Base-by-base conservation (phyloP, 225 moss, liverwort and hornwort genomes). In the Climacium dendroides region DNA sequence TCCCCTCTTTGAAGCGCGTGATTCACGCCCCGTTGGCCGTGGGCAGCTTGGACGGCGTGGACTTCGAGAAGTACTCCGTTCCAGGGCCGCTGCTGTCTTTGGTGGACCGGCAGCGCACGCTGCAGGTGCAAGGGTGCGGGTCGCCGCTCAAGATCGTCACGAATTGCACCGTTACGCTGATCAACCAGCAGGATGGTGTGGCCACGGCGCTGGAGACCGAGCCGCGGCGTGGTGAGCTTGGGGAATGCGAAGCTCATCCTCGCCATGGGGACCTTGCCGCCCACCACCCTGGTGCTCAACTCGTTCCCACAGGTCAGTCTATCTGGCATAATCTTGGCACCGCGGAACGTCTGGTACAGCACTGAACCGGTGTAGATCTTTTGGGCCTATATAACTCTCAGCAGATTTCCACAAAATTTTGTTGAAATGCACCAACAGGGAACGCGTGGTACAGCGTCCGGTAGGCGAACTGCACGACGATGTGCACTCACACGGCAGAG, bases 11-110 rank as follows among this genome's bases (percentile, higher is more conserved):
- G 28, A 85, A 75, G 22, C 88, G 78, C 48, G 83, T 85, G 57
- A 88, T 83, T 55, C 85, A 55, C 2, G 85, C 83, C 19, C 88
- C 88, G 5, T 10, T 85, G 67, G 85, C 85, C 30, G 85, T 85
- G 83, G 66, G 83, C 24, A 85, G 88, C 76, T 78, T 79, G 58
- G 83, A 83, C 43, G 83, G 88, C 15, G 5, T 74, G 41, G 85
- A 88, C 65, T 88, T 88, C 76, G 88, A 76, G 77, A 88, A 88
- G 76, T 88, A 76, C 85, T 77, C 88, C 74, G 41, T 88, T 50
- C 85, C 77, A 7, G 85, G 85, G 43, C 78, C 77, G 5, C 64
- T 88, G 30, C 43, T 85, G 39, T 30, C 50, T 62, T 64, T 88
- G 30, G 65, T 83, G 37, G 88, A 87, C 60, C n/a, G 32, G 37